Evolutionary conservation across 129 eudicot species (phyloP).

Genomic region (Oenanthe sinensis): DNA sequence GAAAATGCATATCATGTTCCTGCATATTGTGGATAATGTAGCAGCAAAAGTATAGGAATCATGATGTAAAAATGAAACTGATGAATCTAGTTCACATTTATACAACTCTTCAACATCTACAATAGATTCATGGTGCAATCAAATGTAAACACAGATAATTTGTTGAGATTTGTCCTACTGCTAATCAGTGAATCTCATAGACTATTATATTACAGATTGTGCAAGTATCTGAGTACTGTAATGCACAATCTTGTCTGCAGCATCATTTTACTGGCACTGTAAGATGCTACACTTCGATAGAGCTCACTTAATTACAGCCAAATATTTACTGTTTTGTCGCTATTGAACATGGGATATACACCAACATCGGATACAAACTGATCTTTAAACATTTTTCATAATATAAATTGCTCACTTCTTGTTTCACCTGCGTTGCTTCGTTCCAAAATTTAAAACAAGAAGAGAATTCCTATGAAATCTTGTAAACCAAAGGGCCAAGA

Average conservation of each 20-base stretch:
- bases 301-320: background rate
- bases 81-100: background rate
- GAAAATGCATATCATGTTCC: too few species aligned
- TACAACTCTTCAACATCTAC: background rate
- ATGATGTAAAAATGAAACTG: background rate
- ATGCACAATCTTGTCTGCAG: background rate
- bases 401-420: slow-evolving; percentile 20
- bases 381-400: background rate
- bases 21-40: too few species aligned
- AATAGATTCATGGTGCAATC: background rate
- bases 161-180: background rate
- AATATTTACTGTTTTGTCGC: background rate
- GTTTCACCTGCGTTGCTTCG: slow-evolving; percentile 48
- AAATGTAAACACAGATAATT: background rate
- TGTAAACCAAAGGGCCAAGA: background rate
- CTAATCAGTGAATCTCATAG: background rate
- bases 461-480: slow-evolving; percentile 6
- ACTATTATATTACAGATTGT: background rate
- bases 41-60: too few species aligned
- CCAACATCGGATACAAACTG: slow-evolving; percentile 11
- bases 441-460: slow-evolving; percentile 18
- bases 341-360: background rate
- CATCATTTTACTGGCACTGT: slow-evolving; percentile 13
- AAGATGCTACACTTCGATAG: background rate
- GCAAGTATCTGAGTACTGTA: background rate